A percentile compares a stretch with the other conserved stretches of the same genome.
Conservation (phyloP, 768 basidiomycete species). For the Trametes cubensis region DNA sequence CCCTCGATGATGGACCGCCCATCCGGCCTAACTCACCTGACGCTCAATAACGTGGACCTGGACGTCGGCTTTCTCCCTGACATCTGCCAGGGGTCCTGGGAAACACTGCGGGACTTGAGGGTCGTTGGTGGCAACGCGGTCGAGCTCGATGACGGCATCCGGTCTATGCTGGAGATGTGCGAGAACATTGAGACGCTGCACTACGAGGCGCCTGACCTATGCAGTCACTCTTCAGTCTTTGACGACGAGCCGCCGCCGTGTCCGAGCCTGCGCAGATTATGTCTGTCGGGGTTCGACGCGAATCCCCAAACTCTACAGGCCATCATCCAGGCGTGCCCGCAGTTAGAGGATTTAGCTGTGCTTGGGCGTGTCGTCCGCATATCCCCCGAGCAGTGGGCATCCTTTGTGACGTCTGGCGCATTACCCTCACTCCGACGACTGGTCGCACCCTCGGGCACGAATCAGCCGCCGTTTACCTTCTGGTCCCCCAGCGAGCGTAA, state of each 20-base stretch:
- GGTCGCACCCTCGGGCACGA: conserved; percentile 43
- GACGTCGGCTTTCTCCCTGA: conserved; percentile 44
- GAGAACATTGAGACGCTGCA: conserved; percentile 43
- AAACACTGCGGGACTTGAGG: conserved; percentile 39
- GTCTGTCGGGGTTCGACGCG: conserved; percentile 45
- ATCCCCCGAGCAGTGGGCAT: conserved; percentile 44
- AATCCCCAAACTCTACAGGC: conserved; percentile 40
- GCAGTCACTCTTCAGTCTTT: conserved; percentile 36
- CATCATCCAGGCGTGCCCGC: conserved; percentile 40
- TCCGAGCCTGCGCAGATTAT: conserved; percentile 42
- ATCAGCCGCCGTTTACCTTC: conserved; percentile 42
- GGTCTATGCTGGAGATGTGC: conserved; percentile 44
- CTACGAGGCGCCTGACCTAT: conserved; percentile 43
- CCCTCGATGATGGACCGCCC: conserved; percentile 39
- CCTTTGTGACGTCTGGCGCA: conserved; percentile 41
- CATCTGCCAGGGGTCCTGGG: conserved; percentile 39
- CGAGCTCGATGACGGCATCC: conserved; percentile 45
- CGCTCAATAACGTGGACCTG: conserved; percentile 49
- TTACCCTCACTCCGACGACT: conserved; percentile 41
- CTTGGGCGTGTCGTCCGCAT: conserved; percentile 44
- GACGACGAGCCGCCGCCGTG: conserved; percentile 32
- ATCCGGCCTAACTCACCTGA: conserved; percentile 41
- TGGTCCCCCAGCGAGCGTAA: conserved; percentile 36
- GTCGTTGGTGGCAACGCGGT: conserved; percentile 39
- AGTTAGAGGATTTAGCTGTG: conserved; percentile 46